These are phyloP conservation scores for Xanthoconium stramineum DNA, from an alignment of 768 basidiomycete genomes.

Conservation along the genomic window DNA sequence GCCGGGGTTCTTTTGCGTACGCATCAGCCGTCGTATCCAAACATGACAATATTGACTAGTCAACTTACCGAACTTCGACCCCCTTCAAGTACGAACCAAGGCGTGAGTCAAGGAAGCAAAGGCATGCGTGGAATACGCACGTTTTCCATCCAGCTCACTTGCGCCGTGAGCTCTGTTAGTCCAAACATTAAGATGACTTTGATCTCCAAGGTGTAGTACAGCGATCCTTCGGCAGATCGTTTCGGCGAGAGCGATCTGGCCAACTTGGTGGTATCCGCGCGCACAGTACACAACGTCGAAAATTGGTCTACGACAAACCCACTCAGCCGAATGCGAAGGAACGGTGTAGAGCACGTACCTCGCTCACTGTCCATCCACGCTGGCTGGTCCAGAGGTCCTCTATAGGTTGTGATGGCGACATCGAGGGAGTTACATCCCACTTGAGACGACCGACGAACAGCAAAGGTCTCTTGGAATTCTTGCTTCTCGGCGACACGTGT, in stretches of 20 bases:
- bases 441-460: conserved; percentile 26
- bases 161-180: conserved; percentile 50
- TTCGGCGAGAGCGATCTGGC: conserved; percentile 22
- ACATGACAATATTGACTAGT: background rate
- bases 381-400: conserved; percentile 26
- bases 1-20: conserved; percentile 25
- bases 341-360: conserved; percentile 13
- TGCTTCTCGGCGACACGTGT: conserved; percentile 43
- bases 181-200: conserved; percentile 48
- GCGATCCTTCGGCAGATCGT: conserved; percentile 20
- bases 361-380: conserved; percentile 35
- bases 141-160: conserved; percentile 49
- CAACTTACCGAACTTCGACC: conserved; percentile 34
- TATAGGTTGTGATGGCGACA: conserved; percentile 29
- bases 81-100: conserved; percentile 26
- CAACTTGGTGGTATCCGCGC: conserved; percentile 32
- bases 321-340: background rate
- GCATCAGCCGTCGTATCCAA: background rate
- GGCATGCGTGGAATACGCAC: conserved; percentile 29
- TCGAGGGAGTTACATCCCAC: conserved; percentile 20
- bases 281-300: conserved; percentile 34
- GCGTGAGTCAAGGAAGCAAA: background rate
- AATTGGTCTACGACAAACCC: conserved; percentile 26
- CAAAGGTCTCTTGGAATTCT: conserved; percentile 41
- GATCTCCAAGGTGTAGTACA: conserved; percentile 29